Evolutionary conservation across 2,329 filamentous ascomycete species (phyloP).

Genomic region (Knoxdaviesia capensis): DNA sequence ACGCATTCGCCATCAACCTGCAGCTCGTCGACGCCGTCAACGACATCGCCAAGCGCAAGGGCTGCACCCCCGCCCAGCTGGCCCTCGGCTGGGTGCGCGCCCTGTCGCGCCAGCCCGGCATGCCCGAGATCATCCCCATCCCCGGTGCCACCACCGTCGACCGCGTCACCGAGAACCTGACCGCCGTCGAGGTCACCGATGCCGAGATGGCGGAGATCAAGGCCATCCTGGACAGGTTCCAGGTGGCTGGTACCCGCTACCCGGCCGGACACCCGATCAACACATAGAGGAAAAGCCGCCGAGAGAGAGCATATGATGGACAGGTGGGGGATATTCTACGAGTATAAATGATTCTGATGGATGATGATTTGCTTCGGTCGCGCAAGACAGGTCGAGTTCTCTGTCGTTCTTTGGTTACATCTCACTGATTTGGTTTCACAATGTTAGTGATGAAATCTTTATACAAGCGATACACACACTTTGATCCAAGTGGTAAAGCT

Average conservation of each 20-base stretch:
- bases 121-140: constrained; percentile 42
- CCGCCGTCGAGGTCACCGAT: constrained; percentile 24
- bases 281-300: constrained; percentile 11
- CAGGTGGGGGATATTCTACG: background rate
- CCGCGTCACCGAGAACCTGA: constrained; percentile 40
- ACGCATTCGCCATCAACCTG: constrained; percentile 43
- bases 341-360: background rate
- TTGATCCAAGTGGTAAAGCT: no score
- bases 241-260: constrained; percentile 28
- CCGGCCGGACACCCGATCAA: constrained; percentile 14
- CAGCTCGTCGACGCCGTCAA: constrained; percentile 37
- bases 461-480: no score
- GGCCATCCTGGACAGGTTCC: constrained; percentile 24
- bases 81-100: constrained; percentile 42
- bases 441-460: no score
- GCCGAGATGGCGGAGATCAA: constrained; percentile 31
- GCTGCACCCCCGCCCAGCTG: constrained; percentile 40
- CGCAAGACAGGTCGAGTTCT: no score
- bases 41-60: constrained; percentile 36
- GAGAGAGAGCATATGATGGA: background rate
- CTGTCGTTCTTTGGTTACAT: no score
- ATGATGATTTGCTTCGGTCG: no score
- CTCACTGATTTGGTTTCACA: no score
- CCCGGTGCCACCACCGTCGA: constrained; percentile 38
- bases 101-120: constrained; percentile 26